Base-by-base conservation (phyloP, 179 eudicot genomes). In the Actinidia arguta region DNA sequence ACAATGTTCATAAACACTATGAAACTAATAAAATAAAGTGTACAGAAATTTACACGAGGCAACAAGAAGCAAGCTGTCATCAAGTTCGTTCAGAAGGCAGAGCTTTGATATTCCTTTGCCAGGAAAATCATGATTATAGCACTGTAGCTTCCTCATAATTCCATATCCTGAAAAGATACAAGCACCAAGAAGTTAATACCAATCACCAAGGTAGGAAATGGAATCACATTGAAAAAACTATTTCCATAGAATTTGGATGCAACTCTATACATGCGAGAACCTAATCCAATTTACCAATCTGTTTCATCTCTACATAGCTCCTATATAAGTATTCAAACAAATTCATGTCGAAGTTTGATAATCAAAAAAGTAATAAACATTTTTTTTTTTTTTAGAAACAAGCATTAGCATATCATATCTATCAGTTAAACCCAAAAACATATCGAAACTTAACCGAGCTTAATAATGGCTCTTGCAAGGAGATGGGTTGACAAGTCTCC, bases 61-160 rank as follows among this genome's bases (percentile, higher is more conserved):
- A 81, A 89, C 93, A 78, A 96, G 97, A 73, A 96, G 98, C 87
- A 96, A 90, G 86, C 95, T 94, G 83, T 94, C 97, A 81, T 96
- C 97, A 85, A 94, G 92, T 86, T 96, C 99, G 73, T 96, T 96
- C 76, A 96, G 77, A 79, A 94, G 95, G 85, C 99, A 94, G 54
- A 94, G 94, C 89, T 95, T 94, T 72, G 99, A 91, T 68, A 96
- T 88, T 87, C 96, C 97, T 87, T 91, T 93, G 78, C 93, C 97
- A 74, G 92, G 95, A 80, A 84, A 91, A 24, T 90, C 92, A 84
- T 96, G 95, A 88, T 95, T 96, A 82, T 88, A 96, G 88, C 70
- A 93, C 84, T 44, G 93, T 87, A 39, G 94, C 94, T 88, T 94
- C 96, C 90, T 93, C 98, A 63, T 93, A 96, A 88, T 96, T 95